A percentile compares a stretch with the other conserved stretches of the same genome.
These are phyloP conservation scores for Planoprotostelium fungivorum DNA, from an alignment of 78 protist genomes.

Conservation along the genomic window DNA sequence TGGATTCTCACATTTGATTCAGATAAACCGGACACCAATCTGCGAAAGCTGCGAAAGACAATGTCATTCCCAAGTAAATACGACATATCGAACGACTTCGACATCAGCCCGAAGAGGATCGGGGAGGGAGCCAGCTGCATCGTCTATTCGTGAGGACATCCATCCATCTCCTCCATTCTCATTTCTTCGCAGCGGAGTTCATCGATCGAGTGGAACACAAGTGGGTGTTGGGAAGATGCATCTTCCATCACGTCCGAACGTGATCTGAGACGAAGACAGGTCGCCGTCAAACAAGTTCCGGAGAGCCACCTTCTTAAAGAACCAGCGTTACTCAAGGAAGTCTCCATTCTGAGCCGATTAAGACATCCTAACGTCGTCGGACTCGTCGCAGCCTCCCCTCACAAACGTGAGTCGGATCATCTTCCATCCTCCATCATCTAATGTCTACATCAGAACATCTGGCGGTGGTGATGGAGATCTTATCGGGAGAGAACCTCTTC, in stretches of 20 bases:
- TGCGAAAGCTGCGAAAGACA: background rate
- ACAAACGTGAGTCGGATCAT: background rate
- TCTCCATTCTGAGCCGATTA: background rate
- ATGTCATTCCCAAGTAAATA: background rate
- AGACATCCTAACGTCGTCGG: slow-evolving; percentile 70
- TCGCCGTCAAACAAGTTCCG: background rate
- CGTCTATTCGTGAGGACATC: too few species aligned
- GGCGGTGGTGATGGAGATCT: background rate
- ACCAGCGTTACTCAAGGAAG: background rate
- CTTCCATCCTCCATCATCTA: background rate
- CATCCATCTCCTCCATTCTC: too few species aligned
- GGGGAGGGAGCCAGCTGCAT: background rate
- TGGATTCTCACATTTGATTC: too few species aligned
- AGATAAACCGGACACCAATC: too few species aligned
- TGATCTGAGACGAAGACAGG: background rate
- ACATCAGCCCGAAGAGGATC: background rate
- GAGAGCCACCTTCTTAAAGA: background rate
- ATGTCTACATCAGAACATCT: background rate
- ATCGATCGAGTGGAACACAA: background rate
- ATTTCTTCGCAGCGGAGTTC: background rate
- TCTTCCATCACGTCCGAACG: background rate
- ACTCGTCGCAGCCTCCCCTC: slow-evolving; percentile 47
- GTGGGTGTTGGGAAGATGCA: background rate
- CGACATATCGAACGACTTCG: background rate
- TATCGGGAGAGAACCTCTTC: background rate